Evolutionary conservation across 441 rosid species (phyloP).

Genomic region (Gossypium trilobum): DNA sequence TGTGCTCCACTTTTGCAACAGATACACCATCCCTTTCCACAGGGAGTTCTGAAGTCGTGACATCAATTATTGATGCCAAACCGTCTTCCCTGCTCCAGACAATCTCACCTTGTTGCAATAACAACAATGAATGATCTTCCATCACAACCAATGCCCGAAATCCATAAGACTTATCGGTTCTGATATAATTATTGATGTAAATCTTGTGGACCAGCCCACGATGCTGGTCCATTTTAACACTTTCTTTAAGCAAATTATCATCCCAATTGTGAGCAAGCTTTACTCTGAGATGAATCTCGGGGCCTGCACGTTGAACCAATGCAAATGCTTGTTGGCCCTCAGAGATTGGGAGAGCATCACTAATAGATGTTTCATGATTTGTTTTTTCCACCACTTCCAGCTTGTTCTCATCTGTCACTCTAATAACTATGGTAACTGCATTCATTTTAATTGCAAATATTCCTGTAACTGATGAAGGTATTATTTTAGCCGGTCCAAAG

Average conservation of each 20-base stretch:
- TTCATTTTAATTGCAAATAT: constrained; percentile 50
- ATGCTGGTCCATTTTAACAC: constrained; percentile 54
- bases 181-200: constrained; percentile 76
- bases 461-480: constrained; percentile 48
- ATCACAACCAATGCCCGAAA: constrained; percentile 87
- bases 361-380: constrained; percentile 49
- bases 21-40: constrained; percentile 83
- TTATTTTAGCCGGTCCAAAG: constrained; percentile 41
- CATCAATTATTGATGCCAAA: constrained; percentile 81
- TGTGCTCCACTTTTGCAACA: constrained; percentile 87
- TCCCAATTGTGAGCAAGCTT: constrained; percentile 62
- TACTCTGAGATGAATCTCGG: constrained; percentile 58
- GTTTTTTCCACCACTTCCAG: constrained; percentile 64
- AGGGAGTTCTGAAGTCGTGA: constrained; percentile 80
- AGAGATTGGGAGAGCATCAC: constrained; percentile 63
- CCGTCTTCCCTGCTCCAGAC: constrained; percentile 98
- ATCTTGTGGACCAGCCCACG: constrained; percentile 79
- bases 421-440: constrained; percentile 35
- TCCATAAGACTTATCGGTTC: constrained; percentile 85
- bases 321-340: constrained; percentile 71
- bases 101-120: constrained; percentile 83
- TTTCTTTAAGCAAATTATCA: constrained; percentile 62
- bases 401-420: constrained; percentile 45
- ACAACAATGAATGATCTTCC: constrained; percentile 95
- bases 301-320: constrained; percentile 49